Base-by-base conservation (phyloP, 2,329 filamentous ascomycete genomes). In the Chaetomiaceae sp. region DNA sequence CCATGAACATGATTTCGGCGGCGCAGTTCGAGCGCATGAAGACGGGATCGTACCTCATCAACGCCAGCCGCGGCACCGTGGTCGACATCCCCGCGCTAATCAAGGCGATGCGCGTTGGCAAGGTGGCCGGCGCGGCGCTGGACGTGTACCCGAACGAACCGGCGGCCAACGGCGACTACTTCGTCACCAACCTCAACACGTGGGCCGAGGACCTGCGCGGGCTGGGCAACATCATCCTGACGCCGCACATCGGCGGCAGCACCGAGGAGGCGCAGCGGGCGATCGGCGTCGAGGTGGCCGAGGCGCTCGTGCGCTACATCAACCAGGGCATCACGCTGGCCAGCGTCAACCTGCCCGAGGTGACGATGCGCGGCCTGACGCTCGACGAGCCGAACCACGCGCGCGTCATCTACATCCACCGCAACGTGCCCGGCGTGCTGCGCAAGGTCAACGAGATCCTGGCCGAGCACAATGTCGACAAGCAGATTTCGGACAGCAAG, bases 241-340 rank as follows among this genome's bases (percentile, higher is more conserved):
- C 91, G 1, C 93, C 93, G 18, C 93, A 98, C 66, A 97, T 98
- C 62, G 93, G 93, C 58, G 93, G 93, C 46, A 95, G 88, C 68
- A 98, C 93, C 0, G 93, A 98, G 69, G 93, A 98, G 70, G 93
- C 93, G 5, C 93, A 98, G 71, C 84, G 87, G 48, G 91, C 93
- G 14, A 98, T 98, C 64, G 93, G 93, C 58, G 78, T 94, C 35
- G 93, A 98, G 74, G 93, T 98, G 48, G 82, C 79, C 54, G 84
- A 93, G 38, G 86, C 90, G 33, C 74, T 98, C 42, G 86, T 95
- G 47, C 82, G 87, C 60, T 98, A 97, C 66, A 93, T 97, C 64
- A 98, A 97, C 70, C 88, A 93, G 67, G 93, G 93, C 50, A 81
- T 84, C 47, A 98, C 93, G 3, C 68, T 94, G 20, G 90, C 89